Evolutionary conservation across 306 rosid species (phyloP).

Genomic region (Argentina anserina): DNA sequence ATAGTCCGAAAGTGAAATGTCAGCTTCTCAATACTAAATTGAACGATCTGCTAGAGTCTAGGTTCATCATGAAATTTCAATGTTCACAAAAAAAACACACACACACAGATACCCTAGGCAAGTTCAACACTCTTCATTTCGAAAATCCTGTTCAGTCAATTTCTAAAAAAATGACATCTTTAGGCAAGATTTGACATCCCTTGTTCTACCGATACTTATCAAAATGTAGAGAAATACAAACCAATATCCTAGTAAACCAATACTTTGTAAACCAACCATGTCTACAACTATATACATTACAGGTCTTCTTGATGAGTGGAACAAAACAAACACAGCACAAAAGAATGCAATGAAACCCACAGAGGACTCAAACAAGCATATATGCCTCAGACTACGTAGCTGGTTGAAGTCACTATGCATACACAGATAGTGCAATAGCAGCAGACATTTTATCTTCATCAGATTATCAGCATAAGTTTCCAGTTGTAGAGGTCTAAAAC

Average conservation of each 20-base stretch:
- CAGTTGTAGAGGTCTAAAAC: neutral
- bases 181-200: neutral
- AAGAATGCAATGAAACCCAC: neutral
- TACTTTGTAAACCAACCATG: too few relatives aligned
- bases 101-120: neutral
- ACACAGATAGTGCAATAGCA: neutral
- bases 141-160: neutral
- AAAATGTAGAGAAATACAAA: neutral
- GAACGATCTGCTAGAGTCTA: neutral
- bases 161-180: neutral
- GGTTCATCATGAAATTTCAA: neutral
- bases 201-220: constrained; percentile 1
- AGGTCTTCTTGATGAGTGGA: neutral
- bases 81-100: neutral
- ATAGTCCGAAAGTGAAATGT: neutral
- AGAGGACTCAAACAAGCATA: neutral
- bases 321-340: neutral
- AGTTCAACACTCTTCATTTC: neutral
- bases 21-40: neutral
- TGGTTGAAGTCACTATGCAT: neutral
- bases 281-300: neutral
- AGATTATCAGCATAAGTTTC: neutral
- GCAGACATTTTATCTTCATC: neutral
- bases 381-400: neutral
- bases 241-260: neutral